These are phyloP conservation scores for Colletotrichum echinochloae DNA, from an alignment of 2,329 filamentous ascomycete genomes.

Conservation along the genomic window DNA sequence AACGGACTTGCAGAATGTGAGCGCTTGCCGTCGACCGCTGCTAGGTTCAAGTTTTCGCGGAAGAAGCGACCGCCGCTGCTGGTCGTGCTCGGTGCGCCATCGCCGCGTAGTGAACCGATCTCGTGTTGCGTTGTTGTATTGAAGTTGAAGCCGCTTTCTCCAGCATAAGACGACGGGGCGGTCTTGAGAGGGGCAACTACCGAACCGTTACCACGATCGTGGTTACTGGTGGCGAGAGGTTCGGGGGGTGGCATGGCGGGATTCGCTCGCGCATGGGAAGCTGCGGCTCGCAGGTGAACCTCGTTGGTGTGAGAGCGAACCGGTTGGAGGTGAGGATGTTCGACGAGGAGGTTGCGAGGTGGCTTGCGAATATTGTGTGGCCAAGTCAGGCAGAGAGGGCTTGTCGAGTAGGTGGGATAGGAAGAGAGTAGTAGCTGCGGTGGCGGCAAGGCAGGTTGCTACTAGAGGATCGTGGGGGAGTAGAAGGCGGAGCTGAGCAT, in stretches of 20 bases:
- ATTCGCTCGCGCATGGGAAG: slow-evolving; percentile 37
- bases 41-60: slow-evolving; percentile 47
- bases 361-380: not conserved
- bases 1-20: slow-evolving; percentile 53
- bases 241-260: slow-evolving; percentile 35
- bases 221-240: slow-evolving; percentile 19
- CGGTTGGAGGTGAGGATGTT: not conserved
- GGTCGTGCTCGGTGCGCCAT: slow-evolving; percentile 20
- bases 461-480: slow-evolving; percentile 33
- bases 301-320: not conserved
- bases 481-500: slow-evolving; percentile 29
- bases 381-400: not conserved
- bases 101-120: not conserved
- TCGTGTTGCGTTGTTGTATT: slow-evolving; percentile 9
- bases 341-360: not conserved
- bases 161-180: slow-evolving; percentile 19
- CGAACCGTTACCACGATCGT: slow-evolving; percentile 19
- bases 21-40: slow-evolving; percentile 43
- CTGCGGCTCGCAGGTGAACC: slow-evolving; percentile 26
- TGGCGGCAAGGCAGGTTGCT: slow-evolving; percentile 4
- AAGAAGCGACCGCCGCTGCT: slow-evolving; percentile 50
- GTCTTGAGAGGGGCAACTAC: slow-evolving; percentile 16
- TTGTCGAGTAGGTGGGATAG: not conserved
- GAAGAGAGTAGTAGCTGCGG: not conserved
- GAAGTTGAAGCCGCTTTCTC: slow-evolving; percentile 31